Base-by-base conservation (phyloP, 2,329 filamentous ascomycete species). In the Sordariomycetes sp. region DNA sequence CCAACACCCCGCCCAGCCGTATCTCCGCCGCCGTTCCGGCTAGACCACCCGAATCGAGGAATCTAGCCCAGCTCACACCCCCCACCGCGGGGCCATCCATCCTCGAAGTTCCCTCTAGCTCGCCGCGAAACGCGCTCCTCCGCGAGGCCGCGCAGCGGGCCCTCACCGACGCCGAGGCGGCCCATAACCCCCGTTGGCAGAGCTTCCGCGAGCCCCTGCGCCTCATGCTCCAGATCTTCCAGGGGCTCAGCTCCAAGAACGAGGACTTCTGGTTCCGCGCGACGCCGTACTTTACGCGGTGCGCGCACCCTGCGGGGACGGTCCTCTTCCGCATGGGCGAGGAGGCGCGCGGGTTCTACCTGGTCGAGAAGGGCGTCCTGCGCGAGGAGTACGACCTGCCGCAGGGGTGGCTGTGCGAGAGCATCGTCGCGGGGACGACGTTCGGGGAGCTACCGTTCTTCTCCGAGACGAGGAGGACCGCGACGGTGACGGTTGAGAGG, bases 361-460 rank as follows among this genome's bases (percentile, higher is more conserved):
- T 99, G 4, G 74, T 99, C 1, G 92, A 99, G 71, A 82, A 85
- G 6, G 94, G 94, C 40, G 91, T 97, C 64, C 77, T 99, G 35
- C 84, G 92, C 18, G 90, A 89, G 3, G 92, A 97, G 65, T 97
- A 99, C 69, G 82, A 93, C 61, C 79, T 96, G 35, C 91, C 94
- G 1, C 94, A 97, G 68, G 94, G 94, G 0, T 82, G 81, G 64
- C 88, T 95, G 64, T 90, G 88, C 61, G 94, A 99, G 71, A 89
- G 90, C 66, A 97, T 97, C 58, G 87, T 97, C 1, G 89, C 92
- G 0, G 94, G 94, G 18, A 94, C 94, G 1, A 97, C 94, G 0
- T 97, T 93, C 65, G 94, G 94, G 40, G 94, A 99, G 74, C 73
- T 99, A 57, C 94, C 94, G 0, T 99, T 99, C 75, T 99, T 99